Conservation (phyloP, 2,329 filamentous ascomycete species). For the Blastomyces silverae region DNA sequence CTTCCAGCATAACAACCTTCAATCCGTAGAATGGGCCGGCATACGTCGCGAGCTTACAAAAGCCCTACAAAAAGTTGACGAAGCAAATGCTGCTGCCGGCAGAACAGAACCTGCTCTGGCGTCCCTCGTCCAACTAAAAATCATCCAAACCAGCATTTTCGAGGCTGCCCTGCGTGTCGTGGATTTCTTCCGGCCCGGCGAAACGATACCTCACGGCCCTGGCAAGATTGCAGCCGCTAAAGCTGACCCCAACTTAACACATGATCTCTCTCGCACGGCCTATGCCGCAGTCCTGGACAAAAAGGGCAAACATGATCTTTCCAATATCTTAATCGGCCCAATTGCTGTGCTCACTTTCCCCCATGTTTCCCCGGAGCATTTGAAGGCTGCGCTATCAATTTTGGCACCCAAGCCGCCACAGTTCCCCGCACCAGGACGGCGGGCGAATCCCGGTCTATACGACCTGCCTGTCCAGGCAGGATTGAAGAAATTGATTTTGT, state of each 20-base stretch:
- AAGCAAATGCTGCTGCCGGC: slow-evolving; percentile 55
- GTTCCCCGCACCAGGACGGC: slow-evolving; percentile 72
- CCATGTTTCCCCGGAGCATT: slow-evolving; percentile 70
- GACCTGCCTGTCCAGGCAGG: slow-evolving; percentile 72
- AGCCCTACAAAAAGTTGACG: slow-evolving; percentile 58
- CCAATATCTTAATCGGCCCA: slow-evolving; percentile 73
- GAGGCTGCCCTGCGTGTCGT: slow-evolving; percentile 75
- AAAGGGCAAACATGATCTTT: slow-evolving; percentile 55
- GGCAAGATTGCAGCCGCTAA: slow-evolving; percentile 27
- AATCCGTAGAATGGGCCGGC: slow-evolving; percentile 65
- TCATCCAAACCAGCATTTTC: slow-evolving; percentile 85
- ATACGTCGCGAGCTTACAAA: slow-evolving; percentile 62
- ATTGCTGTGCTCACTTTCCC: slow-evolving; percentile 75
- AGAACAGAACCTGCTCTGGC: slow-evolving; percentile 43
- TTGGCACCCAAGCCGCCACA: slow-evolving; percentile 63
- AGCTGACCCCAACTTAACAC: slow-evolving; percentile 44
- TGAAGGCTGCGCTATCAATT: slow-evolving; percentile 72
- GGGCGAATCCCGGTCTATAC: slow-evolving; percentile 71
- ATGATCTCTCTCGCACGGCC: slow-evolving; percentile 54
- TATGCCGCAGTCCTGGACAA: slow-evolving; percentile 46
- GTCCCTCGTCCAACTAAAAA: slow-evolving; percentile 66
- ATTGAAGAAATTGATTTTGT: slow-evolving; percentile 75
- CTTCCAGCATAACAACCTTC: slow-evolving; percentile 74
- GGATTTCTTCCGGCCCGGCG: slow-evolving; percentile 66
- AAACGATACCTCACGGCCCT: slow-evolving; percentile 20